phyloP scores from a whole-genome alignment of 2,329 filamentous ascomycete genomes.

The Diaporthe sp. region DNA sequence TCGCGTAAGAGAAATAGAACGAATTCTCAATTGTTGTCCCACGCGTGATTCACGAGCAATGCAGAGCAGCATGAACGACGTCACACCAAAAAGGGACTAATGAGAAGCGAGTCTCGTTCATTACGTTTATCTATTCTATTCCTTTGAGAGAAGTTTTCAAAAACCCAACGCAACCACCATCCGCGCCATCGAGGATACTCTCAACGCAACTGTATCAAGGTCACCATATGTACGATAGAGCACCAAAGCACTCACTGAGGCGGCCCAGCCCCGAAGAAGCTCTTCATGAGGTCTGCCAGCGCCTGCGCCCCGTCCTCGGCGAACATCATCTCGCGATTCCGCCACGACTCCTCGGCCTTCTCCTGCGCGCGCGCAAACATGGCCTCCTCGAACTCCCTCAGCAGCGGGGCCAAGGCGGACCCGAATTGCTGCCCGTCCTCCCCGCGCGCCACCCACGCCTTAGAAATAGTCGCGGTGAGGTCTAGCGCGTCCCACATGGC shows the following conservation, averaged over 20 bases:
- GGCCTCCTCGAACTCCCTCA: slow-evolving; percentile 46
- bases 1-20: too few species aligned
- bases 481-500: slow-evolving; percentile 65
- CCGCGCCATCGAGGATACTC: neutral
- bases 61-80: neutral
- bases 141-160: neutral
- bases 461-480: slow-evolving; percentile 53
- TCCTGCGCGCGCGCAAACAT: slow-evolving; percentile 42
- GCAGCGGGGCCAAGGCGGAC: slow-evolving; percentile 40
- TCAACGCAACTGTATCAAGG: neutral
- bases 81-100: too few species aligned
- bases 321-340: slow-evolving; percentile 41
- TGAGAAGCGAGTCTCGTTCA: neutral
- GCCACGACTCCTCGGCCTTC: slow-evolving; percentile 40
- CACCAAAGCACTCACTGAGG: neutral
- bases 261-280: neutral
- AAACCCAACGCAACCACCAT: neutral
- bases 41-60: too few species aligned
- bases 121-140: neutral
- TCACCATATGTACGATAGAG: neutral
- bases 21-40: too few species aligned
- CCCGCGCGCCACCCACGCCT: slow-evolving; percentile 9
- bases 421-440: slow-evolving; percentile 33
- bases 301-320: slow-evolving; percentile 36
- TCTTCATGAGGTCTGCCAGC: slow-evolving; percentile 34